Conservation (phyloP, 2,329 filamentous ascomycete species). For the Venturia oleaginea region DNA sequence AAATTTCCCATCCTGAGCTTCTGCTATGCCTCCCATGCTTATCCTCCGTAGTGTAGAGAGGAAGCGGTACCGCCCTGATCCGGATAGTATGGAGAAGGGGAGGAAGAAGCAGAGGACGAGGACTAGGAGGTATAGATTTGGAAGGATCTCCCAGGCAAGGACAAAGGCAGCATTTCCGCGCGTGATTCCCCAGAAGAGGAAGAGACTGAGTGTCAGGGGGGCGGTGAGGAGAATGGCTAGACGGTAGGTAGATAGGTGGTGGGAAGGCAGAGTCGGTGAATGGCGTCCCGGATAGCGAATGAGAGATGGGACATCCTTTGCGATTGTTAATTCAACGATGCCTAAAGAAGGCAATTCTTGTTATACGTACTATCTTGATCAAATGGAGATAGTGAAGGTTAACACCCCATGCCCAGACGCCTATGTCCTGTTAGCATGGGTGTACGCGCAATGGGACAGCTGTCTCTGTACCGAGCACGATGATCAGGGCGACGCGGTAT, state of each 20-base stretch:
- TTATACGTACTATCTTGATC: constrained; percentile 57
- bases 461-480: constrained; percentile 63
- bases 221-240: constrained; percentile 68
- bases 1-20: constrained; percentile 83
- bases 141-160: constrained; percentile 72
- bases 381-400: constrained; percentile 81
- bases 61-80: constrained; percentile 65
- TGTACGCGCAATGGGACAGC: constrained; percentile 5
- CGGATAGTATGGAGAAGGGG: constrained; percentile 60
- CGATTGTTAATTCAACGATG: constrained; percentile 17
- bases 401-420: constrained; percentile 88
- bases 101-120: constrained; percentile 63
- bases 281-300: constrained; percentile 76
- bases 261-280: constrained; percentile 60
- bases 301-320: constrained; percentile 67
- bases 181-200: constrained; percentile 76
- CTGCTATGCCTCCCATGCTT: constrained; percentile 74
- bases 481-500: constrained; percentile 76
- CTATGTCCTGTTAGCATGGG: constrained; percentile 35
- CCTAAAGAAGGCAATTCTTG: background rate
- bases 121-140: constrained; percentile 70
- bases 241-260: constrained; percentile 77
- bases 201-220: constrained; percentile 61
- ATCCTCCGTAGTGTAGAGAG: constrained; percentile 69
- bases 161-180: constrained; percentile 60